phyloP scores from a whole-genome alignment of 352 stramenopile genomes.

The Globisporangium radiosum region DNA sequence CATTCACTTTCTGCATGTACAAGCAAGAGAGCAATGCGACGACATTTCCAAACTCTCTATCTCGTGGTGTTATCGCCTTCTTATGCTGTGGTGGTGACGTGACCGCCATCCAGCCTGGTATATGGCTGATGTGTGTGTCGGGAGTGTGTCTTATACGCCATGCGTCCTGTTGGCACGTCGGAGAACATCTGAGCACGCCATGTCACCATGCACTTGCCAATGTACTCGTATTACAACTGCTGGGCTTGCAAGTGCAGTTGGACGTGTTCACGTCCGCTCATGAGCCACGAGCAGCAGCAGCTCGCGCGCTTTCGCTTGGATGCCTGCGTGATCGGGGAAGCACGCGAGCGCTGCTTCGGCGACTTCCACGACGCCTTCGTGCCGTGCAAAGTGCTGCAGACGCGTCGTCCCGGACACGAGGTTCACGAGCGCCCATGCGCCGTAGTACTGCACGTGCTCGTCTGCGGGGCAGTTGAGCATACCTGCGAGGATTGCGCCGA shows the following conservation, averaged over 20 bases:
- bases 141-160: no score
- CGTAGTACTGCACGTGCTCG: constrained; percentile 56
- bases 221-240: background rate
- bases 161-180: background rate
- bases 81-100: no score
- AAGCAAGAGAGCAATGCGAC: no score
- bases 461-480: constrained; percentile 65
- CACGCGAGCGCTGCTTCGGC: constrained; percentile 71
- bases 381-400: constrained; percentile 50
- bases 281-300: constrained; percentile 49
- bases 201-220: background rate
- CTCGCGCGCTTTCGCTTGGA: constrained; percentile 74
- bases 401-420: constrained; percentile 40
- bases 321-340: constrained; percentile 65
- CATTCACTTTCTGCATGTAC: no score
- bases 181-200: background rate
- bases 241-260: background rate
- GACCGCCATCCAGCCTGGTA: no score
- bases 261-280: background rate
- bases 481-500: constrained; percentile 61
- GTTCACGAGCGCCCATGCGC: constrained; percentile 67
- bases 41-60: no score
- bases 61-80: no score
- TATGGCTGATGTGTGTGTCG: background rate
- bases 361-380: constrained; percentile 75